Percentiles rank a stretch among this genome's conserved stretches.
Evolutionary conservation across 2,329 filamentous ascomycete genomes (phyloP).

Genomic region (Sordariomycetes sp.): DNA sequence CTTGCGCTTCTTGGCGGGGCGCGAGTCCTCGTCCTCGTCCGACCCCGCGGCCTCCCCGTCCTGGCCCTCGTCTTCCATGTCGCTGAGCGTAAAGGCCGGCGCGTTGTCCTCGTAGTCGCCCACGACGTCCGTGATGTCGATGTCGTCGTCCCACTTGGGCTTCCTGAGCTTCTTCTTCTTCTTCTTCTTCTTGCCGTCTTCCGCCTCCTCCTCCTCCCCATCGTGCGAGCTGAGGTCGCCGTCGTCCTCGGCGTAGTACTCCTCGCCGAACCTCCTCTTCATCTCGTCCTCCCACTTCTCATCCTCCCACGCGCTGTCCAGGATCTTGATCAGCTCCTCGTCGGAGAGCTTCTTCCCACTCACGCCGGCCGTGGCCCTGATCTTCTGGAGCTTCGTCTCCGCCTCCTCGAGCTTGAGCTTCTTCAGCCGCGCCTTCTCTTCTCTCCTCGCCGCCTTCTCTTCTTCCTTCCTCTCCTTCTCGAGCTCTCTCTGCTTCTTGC

Average conservation of each 20-base stretch:
- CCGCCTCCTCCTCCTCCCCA: conserved; percentile 55
- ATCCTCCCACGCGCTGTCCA: conserved; percentile 84
- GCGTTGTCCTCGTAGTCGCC: conserved; percentile 67
- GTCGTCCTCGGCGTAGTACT: conserved; percentile 72
- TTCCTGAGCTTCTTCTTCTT: conserved; percentile 50
- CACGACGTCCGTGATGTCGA: conserved; percentile 88
- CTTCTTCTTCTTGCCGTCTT: conserved; percentile 41
- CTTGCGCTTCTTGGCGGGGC: conserved; percentile 44
- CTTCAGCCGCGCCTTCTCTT: conserved; percentile 75
- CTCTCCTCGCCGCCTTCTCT: conserved; percentile 63
- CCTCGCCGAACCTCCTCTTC: conserved; percentile 75
- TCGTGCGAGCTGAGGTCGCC: conserved; percentile 56
- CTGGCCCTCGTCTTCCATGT: conserved; percentile 31
- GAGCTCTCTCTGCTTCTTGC: conserved; percentile 68
- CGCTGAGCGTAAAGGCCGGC: conserved; percentile 45
- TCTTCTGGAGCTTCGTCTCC: conserved; percentile 74
- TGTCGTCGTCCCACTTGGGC: conserved; percentile 87
- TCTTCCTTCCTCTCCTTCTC: conserved; percentile 70
- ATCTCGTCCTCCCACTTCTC: conserved; percentile 87
- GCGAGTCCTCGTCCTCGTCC: conserved; percentile 27
- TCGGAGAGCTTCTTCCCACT: conserved; percentile 55
- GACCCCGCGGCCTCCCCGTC: conserved; percentile 24
- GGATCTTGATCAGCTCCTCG: conserved; percentile 73
- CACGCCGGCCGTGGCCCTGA: conserved; percentile 80
- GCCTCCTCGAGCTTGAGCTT: conserved; percentile 91